These are phyloP conservation scores for Centrapalus pauciflorus DNA, from an alignment of 129 eudicot genomes.

Conservation along the genomic window DNA sequence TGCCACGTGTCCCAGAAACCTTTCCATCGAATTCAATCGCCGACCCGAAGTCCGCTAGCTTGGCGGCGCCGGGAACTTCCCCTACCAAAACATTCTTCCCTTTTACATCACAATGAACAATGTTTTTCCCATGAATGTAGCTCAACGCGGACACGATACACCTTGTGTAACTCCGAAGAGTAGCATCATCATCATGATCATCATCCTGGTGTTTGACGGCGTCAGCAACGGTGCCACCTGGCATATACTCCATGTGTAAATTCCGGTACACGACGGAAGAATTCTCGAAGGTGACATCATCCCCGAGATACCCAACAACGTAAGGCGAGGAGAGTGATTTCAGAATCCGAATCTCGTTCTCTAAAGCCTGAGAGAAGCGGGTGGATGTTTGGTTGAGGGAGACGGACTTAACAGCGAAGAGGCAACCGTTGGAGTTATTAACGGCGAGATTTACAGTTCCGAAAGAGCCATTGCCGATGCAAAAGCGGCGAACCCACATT, in stretches of 20 bases:
- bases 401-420: slow-evolving; percentile 71
- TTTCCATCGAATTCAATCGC: slow-evolving; percentile 23
- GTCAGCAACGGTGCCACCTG: slow-evolving; percentile 70
- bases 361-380: slow-evolving; percentile 36
- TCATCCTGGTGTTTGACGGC: slow-evolving; percentile 10
- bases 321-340: slow-evolving; percentile 45
- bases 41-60: slow-evolving; percentile 75
- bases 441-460: slow-evolving; percentile 60
- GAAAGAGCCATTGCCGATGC: slow-evolving; percentile 63
- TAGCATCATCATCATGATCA: slow-evolving; percentile 25
- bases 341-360: slow-evolving; percentile 55
- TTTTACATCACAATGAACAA: slow-evolving; percentile 79
- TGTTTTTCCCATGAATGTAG: slow-evolving; percentile 44
- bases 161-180: slow-evolving; percentile 37
- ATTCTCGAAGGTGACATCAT: slow-evolving; percentile 40
- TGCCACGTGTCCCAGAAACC: slow-evolving; percentile 45
- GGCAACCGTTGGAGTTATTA: slow-evolving; percentile 28
- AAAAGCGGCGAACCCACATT: slow-evolving; percentile 45
- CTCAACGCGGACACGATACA: slow-evolving; percentile 52
- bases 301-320: slow-evolving; percentile 48
- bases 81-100: slow-evolving; percentile 57
- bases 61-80: slow-evolving; percentile 28
- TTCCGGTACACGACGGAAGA: slow-evolving; percentile 26
- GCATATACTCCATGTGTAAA: slow-evolving; percentile 65
- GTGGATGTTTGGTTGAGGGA: not conserved